Evolutionary conservation across 2,329 filamentous ascomycete species (phyloP).

Genomic region (Arthroderma uncinatum): DNA sequence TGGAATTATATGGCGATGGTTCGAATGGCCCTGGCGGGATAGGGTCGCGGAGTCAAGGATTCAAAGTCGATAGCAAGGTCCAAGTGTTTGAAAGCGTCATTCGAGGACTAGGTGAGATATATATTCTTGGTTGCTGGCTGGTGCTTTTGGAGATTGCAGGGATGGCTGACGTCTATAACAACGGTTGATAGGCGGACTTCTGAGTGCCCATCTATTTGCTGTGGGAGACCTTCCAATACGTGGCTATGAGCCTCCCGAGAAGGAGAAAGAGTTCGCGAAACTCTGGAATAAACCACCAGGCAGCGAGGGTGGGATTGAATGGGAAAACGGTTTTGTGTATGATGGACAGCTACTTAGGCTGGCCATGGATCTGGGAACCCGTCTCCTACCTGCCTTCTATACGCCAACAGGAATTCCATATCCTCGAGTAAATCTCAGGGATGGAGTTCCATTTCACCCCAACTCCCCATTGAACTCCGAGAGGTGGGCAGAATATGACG

Average conservation of each 20-base stretch:
- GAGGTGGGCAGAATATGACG: slow-evolving; percentile 15
- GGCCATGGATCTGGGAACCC: slow-evolving; percentile 70
- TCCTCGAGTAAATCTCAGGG: slow-evolving; percentile 79
- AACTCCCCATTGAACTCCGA: slow-evolving; percentile 65
- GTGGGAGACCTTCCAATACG: slow-evolving; percentile 78
- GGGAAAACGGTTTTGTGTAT: slow-evolving; percentile 70
- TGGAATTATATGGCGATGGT: slow-evolving; percentile 79
- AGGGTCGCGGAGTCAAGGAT: slow-evolving; percentile 65
- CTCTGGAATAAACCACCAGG: slow-evolving; percentile 29
- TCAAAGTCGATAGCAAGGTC: slow-evolving; percentile 94
- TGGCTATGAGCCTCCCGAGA: slow-evolving; percentile 52
- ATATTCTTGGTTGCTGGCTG: neutral
- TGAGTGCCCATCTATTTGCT: slow-evolving; percentile 90
- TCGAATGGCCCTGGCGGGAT: slow-evolving; percentile 54
- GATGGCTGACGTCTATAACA: neutral
- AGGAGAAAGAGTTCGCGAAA: slow-evolving; percentile 30
- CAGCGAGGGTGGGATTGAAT: slow-evolving; percentile 43
- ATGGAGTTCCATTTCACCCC: slow-evolving; percentile 83
- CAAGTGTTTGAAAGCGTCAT: slow-evolving; percentile 99
- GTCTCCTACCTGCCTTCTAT: slow-evolving; percentile 83
- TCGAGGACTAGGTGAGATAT: slow-evolving; percentile 48
- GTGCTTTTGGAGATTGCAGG: neutral
- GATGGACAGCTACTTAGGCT: slow-evolving; percentile 84
- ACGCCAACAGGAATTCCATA: slow-evolving; percentile 87
- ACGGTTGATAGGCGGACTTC: slow-evolving; percentile 59